Base-by-base conservation (phyloP, 768 basidiomycete genomes). In the Lactifluus hygrophoroides region DNA sequence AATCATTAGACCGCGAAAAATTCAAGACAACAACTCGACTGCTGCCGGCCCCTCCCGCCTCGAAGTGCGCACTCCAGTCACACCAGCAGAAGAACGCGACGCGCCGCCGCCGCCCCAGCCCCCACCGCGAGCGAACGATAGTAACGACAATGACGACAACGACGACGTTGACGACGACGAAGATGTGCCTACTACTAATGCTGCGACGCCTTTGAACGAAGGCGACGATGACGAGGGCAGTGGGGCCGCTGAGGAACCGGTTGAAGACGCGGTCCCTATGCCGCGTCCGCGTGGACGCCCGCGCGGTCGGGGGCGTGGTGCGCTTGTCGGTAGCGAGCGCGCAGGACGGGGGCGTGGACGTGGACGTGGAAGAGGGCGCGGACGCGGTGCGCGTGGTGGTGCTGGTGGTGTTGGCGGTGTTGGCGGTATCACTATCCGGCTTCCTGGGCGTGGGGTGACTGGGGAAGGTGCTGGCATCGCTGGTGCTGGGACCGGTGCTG, bases 371-470 rank as follows among this genome's bases (percentile, higher is more conserved):
- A 49, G 68, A 3, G 66, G 68, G 4, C 61, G 66, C 2, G 71
- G 70, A 5, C 56, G 69, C 19, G 67, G 67, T 9, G n/a, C 56
- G 56, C 62, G 58, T 19, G 51, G 62, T 9, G 62, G 28, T 1
- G 51, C 10, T 7, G 19, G n/a, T 6, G 44, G 38, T 11, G 42
- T 23, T 38, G 51, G 37, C 11, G 67, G 21, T 5, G 30, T 52
- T 11, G 56, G 57, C 1, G 64, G 51, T 0, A 52, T 66, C 50
- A 67, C 68, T 4, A 69, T 66, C 44, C 66, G 59, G 34, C 57
- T 67, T 13, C 65, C 69, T 1, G 69, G 69, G n/a, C 73, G 74
- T 50, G 77, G 69, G 10, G 42, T 8, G 21, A 23, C 19, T 3
- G 42, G 21, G 42, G 42, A 43, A 3, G 21, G 34, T 5, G 3